Evolutionary conservation across 129 eudicot species (phyloP), one percentile per base, ranked within the genome.

Genomic region (Smallanthus sonchifolius): DNA sequence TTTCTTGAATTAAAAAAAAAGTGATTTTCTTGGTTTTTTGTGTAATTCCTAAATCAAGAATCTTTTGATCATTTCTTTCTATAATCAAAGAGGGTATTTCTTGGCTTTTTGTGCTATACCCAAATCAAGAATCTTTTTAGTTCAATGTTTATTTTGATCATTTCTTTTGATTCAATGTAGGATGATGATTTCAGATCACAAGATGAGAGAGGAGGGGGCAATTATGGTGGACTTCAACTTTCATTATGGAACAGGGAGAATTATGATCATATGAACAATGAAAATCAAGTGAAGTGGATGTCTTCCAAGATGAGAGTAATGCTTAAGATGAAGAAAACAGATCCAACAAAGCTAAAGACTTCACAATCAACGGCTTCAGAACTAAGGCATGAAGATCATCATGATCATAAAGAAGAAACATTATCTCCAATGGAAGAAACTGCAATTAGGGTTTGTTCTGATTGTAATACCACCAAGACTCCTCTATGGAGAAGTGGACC

Each of bases 401-500:
- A 72, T n/a, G 65, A 75, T 52, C 67, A 76, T 73, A 77, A 82
- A 28, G 75, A 74, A 68, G 69, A 65, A 36, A 43, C 82, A 62
- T 49, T 82, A 39, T 77, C 82, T 62, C 80, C 75, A 20, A 20
- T 64, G 78, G 89, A 83, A 81, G 89, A 84, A 81, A 79, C 6
- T 56, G 82, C 80, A 66, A 65, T 91, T 88, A 91, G 92, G 92
- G 95, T 86, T 91, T 91, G 97, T 54, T 78, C 90, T 20, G 97
- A 91, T 81, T 91, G 97, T 74, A 86, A 84, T 79, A 88, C 97
- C 32, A 88, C 97, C 55, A 91, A 86, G 88, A 91, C 97, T 73
- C 97, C 97, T 77, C 89, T 91, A 69, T 91, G 97, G 97, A 77
- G 97, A 82, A 88, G 97, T 67, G 97, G 97, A 20, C 97, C 97